Evolutionary conservation across 179 eudicot genomes (phyloP).

Genomic region (Carnegiea gigantea): DNA sequence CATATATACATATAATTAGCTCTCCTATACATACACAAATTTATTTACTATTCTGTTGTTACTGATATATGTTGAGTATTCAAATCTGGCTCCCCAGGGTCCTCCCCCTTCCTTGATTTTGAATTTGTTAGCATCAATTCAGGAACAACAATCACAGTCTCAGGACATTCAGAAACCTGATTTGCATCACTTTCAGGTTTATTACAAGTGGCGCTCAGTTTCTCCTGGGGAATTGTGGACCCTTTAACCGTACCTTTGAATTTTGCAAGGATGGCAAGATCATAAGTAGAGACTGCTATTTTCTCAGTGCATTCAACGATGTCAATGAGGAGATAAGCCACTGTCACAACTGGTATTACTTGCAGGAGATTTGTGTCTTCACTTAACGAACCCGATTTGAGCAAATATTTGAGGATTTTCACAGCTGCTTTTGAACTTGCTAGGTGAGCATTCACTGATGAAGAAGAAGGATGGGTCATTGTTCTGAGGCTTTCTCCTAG

Average conservation of each 20-base stretch:
- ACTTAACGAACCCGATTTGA: conserved; percentile 31
- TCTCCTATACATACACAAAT: conserved; percentile 14
- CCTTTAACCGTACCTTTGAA: conserved; percentile 20
- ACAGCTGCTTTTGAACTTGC: conserved; percentile 45
- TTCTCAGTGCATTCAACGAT: conserved; percentile 36
- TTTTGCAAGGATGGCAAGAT: conserved; percentile 24
- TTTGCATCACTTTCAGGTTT: background rate
- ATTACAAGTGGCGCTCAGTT: background rate
- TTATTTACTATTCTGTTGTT: conserved; percentile 1
- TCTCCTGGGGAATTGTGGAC: background rate
- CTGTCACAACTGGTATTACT: conserved; percentile 44
- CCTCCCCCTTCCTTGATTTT: background rate
- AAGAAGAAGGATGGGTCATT: conserved; percentile 38
- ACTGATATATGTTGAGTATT: conserved; percentile 5
- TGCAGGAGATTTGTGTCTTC: conserved; percentile 33
- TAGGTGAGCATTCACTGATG: conserved; percentile 36
- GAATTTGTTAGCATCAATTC: conserved; percentile 9
- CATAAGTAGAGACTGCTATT: conserved; percentile 25
- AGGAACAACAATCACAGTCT: conserved; percentile 29
- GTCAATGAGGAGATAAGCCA: conserved; percentile 54
- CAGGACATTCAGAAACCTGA: conserved; percentile 18
- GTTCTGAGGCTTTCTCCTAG: conserved; percentile 38
- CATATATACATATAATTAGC: background rate
- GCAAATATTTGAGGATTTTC: conserved; percentile 35
- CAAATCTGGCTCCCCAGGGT: background rate